Evolutionary conservation across 179 eudicot genomes (phyloP), one percentile per base, ranked within the genome.

Genomic region (Amaranthus tricolor): DNA sequence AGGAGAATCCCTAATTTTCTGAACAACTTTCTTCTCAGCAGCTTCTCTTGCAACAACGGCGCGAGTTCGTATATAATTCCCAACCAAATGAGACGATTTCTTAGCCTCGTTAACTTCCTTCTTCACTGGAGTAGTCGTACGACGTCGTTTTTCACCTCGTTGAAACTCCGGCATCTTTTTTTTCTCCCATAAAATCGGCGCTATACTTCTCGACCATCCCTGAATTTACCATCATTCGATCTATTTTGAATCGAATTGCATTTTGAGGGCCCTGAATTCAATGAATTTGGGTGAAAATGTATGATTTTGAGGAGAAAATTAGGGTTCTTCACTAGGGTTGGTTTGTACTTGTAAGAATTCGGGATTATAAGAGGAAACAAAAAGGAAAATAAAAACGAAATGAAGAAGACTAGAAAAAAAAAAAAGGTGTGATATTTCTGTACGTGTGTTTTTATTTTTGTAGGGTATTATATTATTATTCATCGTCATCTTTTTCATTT

Each of bases 131-230:
- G 80, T 31, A 31, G 40, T 31, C 40, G 40, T 74, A 81, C 84
- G 85, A 52, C 82, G 84, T 51, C 78, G 84, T 7, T 75, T 81
- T 24, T 75, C 74, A 64, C 89, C 88, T 75, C 78, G 76, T 54
- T 86, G 89, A 82, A 88, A 77, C 86, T 86, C 88, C 77, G 91
- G 91, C 94, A 89, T 89, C 68, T 82, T 86, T 74, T 62, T 68
- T 17, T 60, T 74, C 78, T 74, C 78, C 90, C 90, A 87, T 85
- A 79, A 79, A 89, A 85, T 51, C 59, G 62, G 51, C 58, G 21
- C 49, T 58, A 31, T 44, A 64, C 74, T 66, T 47, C 77, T 74
- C 75, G 47, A 44, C n/a, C 54, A 64, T 40, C 53, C 70, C 65
- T 71, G 77, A 66, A 83, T 65, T 79, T 78, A 86, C 76, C 90